Conservation (phyloP, 2,329 filamentous ascomycete genomes). For the Colletotrichum acutatum region DNA sequence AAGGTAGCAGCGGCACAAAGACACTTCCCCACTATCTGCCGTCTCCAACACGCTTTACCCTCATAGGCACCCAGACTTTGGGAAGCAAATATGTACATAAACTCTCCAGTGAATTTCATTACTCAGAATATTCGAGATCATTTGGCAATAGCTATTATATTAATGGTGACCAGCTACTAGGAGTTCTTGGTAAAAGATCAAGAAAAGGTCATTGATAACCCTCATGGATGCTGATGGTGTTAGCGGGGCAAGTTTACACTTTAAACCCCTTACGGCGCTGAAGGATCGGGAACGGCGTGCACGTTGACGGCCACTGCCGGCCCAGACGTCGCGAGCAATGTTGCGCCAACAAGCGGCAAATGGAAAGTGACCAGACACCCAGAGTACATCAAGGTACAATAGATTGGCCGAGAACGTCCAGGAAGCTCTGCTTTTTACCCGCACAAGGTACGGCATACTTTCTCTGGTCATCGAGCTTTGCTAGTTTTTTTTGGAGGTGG, state of each 20-base stretch:
- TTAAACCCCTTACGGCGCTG: neutral
- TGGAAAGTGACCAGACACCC: conserved; percentile 1
- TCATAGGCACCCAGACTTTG: neutral
- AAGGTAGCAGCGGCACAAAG: neutral
- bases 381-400: neutral
- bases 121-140: too few relatives aligned
- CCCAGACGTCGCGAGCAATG: conserved; percentile 1
- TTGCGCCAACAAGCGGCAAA: neutral
- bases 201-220: neutral
- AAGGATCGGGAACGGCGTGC: neutral
- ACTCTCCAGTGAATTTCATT: too few relatives aligned
- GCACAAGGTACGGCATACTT: neutral
- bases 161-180: too few relatives aligned
- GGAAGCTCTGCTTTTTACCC: neutral
- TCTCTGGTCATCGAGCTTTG: neutral
- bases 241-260: neutral
- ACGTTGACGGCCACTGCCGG: conserved; percentile 13
- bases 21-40: conserved; percentile 1
- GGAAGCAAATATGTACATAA: neutral
- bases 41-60: neutral
- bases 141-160: too few relatives aligned
- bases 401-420: neutral
- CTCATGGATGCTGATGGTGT: neutral
- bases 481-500: neutral
- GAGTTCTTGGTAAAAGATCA: too few relatives aligned